A percentile compares a stretch with the other conserved stretches of the same genome.
These are phyloP conservation scores for Apiotrichum sp. DNA, from an alignment of 1,284 basidiomycete species.

Conservation along the genomic window DNA sequence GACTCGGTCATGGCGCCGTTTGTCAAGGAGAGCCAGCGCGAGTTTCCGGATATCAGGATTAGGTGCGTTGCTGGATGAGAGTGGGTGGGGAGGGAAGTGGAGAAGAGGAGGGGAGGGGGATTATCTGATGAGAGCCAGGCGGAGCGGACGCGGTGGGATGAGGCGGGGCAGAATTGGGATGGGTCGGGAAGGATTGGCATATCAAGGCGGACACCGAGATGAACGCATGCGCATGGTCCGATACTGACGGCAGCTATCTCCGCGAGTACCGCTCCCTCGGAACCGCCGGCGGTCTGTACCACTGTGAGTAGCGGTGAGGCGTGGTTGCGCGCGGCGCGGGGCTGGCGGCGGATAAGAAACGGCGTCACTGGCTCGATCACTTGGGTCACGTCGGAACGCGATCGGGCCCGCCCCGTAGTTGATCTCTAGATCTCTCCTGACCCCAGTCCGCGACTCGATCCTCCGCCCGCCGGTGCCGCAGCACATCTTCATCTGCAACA, in stretches of 20 bases:
- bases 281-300: constrained; percentile 50
- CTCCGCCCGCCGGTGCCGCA: constrained; percentile 47
- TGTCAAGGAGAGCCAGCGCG: constrained; percentile 49
- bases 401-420: background rate
- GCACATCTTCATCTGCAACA: constrained; percentile 53
- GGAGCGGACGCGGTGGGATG: no score
- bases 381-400: no score
- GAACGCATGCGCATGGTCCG: no score
- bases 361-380: no score
- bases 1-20: constrained; percentile 50
- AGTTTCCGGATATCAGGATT: constrained; percentile 51
- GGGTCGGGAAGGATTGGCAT: no score
- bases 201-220: no score
- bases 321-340: background rate
- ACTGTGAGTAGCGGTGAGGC: no score
- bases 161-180: no score
- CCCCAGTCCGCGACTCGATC: constrained; percentile 50
- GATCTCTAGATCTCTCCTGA: constrained; percentile 1
- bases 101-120: no score
- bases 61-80: constrained; percentile 26
- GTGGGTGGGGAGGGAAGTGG: no score
- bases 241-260: constrained; percentile 44
- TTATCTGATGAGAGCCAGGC: no score
- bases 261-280: constrained; percentile 52
- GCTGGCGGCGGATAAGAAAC: background rate